Evolutionary conservation across 306 rosid species (phyloP).

Genomic region (Dalbergia oliveri): DNA sequence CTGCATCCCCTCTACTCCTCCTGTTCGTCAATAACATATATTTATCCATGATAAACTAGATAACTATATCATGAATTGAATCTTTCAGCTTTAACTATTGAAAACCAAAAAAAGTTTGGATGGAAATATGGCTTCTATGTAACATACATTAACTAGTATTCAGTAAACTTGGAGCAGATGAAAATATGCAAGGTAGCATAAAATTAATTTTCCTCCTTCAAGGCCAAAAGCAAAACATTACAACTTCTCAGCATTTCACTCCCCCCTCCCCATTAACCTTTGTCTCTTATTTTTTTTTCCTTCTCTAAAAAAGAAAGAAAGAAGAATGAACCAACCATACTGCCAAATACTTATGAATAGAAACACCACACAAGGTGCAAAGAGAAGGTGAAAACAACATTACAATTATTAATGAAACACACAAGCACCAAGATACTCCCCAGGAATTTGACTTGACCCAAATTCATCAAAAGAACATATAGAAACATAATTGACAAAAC

Average conservation of each 20-base stretch:
- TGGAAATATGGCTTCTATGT: not conserved
- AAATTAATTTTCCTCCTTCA: not conserved
- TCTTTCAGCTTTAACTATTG: not conserved
- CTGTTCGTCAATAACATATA: not conserved
- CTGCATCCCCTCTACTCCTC: not conserved
- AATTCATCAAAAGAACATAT: not conserved
- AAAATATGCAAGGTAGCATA: not conserved
- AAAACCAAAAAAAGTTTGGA: not conserved
- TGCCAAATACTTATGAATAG: too few species aligned
- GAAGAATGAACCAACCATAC: too few species aligned
- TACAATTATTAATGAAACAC: too few species aligned
- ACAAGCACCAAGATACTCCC: too few species aligned
- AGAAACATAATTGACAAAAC: not conserved
- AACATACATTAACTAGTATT: not conserved
- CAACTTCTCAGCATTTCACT: not conserved
- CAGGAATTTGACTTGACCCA: not conserved
- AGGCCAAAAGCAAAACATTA: not conserved
- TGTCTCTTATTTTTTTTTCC: too few species aligned
- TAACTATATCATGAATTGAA: not conserved
- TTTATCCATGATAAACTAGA: not conserved
- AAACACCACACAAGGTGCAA: too few species aligned
- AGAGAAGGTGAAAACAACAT: too few species aligned
- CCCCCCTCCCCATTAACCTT: too few species aligned
- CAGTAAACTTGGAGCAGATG: not conserved
- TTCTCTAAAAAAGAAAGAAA: too few species aligned